A percentile compares a stretch with the other conserved stretches of the same genome.
Conservation (phyloP, 1,139 yeast genomes). For the Scheffersomyces parashehatae region DNA sequence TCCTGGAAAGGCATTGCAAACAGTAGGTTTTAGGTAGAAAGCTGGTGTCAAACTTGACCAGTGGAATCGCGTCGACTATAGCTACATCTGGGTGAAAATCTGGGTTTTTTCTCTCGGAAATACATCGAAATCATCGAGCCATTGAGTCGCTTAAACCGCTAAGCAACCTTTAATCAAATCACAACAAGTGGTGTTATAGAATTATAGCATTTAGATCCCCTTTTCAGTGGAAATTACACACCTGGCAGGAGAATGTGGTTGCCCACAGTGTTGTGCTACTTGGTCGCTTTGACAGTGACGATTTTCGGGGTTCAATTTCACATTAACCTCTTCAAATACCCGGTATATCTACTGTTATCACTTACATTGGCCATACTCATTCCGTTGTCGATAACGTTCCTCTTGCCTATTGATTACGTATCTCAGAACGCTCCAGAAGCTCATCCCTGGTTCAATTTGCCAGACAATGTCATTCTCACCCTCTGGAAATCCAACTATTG, state of each 20-base stretch:
- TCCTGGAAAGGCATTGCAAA: too few species aligned
- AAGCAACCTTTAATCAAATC: too few species aligned
- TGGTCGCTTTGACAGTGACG: conserved; percentile 28
- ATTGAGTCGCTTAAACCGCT: too few species aligned
- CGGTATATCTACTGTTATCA: conserved; percentile 34
- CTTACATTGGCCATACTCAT: conserved; percentile 42
- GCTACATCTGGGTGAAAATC: too few species aligned
- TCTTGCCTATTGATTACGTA: conserved; percentile 45
- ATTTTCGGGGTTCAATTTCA: conserved; percentile 38
- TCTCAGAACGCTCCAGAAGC: conserved; percentile 24
- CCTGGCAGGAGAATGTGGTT: conserved; percentile 27
- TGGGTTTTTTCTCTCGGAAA: too few species aligned
- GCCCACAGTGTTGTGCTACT: conserved; percentile 27
- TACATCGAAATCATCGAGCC: too few species aligned
- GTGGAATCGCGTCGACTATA: too few species aligned
- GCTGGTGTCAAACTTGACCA: too few species aligned
- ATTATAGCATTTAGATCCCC: too few species aligned
- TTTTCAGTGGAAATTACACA: too few species aligned
- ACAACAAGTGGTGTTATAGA: too few species aligned
- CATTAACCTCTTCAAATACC: conserved; percentile 38
- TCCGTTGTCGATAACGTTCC: conserved; percentile 42
- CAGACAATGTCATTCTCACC: conserved; percentile 48
- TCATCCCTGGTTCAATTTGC: conserved; percentile 27
- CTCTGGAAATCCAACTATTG: conserved; percentile 80
- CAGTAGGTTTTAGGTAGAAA: too few species aligned